These are phyloP conservation scores for Gossypium schwendimanii DNA, from an alignment of 441 rosid genomes.

Conservation along the genomic window DNA sequence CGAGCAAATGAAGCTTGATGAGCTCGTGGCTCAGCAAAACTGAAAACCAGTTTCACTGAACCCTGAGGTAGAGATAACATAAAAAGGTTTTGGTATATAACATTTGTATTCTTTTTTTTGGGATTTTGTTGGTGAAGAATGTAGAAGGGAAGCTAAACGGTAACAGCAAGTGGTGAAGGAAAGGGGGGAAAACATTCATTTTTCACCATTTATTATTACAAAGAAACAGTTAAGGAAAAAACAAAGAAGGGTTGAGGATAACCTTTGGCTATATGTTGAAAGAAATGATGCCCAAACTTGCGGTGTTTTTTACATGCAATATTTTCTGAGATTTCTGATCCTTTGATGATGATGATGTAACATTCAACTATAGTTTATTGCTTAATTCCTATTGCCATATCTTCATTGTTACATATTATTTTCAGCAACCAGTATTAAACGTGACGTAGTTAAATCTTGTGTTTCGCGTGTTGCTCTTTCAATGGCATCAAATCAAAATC, in stretches of 20 bases:
- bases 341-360: conserved; percentile 20
- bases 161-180: conserved; percentile 22
- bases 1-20: conserved; percentile 78
- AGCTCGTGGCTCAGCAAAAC: conserved; percentile 83
- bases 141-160: conserved; percentile 38
- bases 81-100: conserved; percentile 55
- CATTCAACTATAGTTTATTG: conserved; percentile 21
- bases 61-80: conserved; percentile 30
- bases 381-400: conserved; percentile 12
- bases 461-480: background rate
- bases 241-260: conserved; percentile 17
- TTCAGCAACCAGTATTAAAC: background rate
- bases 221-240: conserved; percentile 27
- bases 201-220: conserved; percentile 52
- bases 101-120: conserved; percentile 21
- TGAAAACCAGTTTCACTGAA: conserved; percentile 27
- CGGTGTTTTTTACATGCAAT: conserved; percentile 25
- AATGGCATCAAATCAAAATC: background rate
- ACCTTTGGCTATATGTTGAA: conserved; percentile 30
- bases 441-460: background rate
- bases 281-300: conserved; percentile 24
- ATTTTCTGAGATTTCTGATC: conserved; percentile 35
- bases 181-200: conserved; percentile 26
- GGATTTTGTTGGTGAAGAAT: conserved; percentile 28
- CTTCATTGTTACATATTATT: conserved; percentile 10